Percentiles rank a stretch among this genome's conserved stretches.
Evolutionary conservation across 176 grass and related monocot species (phyloP).

Genomic region (Hyparrhenia diplandra): DNA sequence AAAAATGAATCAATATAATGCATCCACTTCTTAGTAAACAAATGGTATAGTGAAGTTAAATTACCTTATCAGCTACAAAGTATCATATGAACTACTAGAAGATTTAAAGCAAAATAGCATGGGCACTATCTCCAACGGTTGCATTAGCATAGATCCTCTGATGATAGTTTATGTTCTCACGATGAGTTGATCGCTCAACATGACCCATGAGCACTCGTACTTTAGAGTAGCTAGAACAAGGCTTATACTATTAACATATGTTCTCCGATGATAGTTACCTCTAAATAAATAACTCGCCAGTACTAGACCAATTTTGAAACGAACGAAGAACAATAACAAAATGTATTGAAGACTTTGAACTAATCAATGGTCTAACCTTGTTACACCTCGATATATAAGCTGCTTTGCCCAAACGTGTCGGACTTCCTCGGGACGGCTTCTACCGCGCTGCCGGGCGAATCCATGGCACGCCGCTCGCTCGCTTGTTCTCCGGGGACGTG

Average conservation of each 20-base stretch:
- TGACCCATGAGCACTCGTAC: background rate
- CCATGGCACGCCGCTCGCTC: constrained; percentile 42
- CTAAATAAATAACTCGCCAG: background rate
- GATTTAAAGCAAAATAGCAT: background rate
- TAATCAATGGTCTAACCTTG: constrained; percentile 51
- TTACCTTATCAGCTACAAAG: background rate
- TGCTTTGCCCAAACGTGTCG: constrained; percentile 95
- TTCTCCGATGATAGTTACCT: background rate
- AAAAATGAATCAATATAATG: background rate
- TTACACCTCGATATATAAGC: constrained; percentile 86
- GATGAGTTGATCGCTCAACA: constrained; percentile 16
- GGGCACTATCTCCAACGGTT: background rate
- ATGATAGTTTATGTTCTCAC: constrained; percentile 22
- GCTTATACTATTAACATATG: background rate
- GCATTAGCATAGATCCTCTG: background rate
- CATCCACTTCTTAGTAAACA: too few species aligned
- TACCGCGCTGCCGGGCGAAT: constrained; percentile 41
- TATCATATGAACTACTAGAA: background rate
- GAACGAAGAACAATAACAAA: background rate
- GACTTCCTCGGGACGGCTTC: constrained; percentile 62
- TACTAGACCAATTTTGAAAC: constrained; percentile 27
- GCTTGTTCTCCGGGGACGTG: constrained; percentile 66
- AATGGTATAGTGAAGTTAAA: too few species aligned
- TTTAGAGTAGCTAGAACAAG: background rate
- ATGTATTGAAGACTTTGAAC: constrained; percentile 8